Percentiles rank a stretch among this genome's conserved stretches.
These are phyloP conservation scores for Plasmodium malariae DNA, from an alignment of 169 alveolate genomes.

Conservation along the genomic window DNA sequence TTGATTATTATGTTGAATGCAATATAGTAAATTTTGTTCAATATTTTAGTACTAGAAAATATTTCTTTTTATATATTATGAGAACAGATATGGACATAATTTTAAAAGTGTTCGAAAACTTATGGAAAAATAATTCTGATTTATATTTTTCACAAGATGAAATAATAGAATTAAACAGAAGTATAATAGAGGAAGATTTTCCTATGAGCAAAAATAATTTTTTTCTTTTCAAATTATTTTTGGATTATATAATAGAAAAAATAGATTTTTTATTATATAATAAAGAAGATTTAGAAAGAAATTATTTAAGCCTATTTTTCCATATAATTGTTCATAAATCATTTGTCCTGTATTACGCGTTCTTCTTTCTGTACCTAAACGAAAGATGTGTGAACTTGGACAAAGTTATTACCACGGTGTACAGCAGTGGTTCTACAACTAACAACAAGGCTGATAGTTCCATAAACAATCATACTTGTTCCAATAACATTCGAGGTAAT, in stretches of 20 bases:
- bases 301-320: conserved; percentile 58
- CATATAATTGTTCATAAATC: conserved; percentile 57
- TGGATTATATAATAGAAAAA: conserved; percentile 66
- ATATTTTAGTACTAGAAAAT: conserved; percentile 32
- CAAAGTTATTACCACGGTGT: background rate
- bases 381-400: conserved; percentile 13
- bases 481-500: background rate
- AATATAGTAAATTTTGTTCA: conserved; percentile 31
- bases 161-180: conserved; percentile 40
- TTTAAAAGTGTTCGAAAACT: conserved; percentile 26
- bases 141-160: conserved; percentile 70
- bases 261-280: conserved; percentile 58
- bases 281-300: conserved; percentile 74
- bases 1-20: conserved; percentile 63
- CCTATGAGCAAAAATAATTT: conserved; percentile 36
- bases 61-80: conserved; percentile 26
- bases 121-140: background rate
- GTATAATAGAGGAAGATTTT: conserved; percentile 36
- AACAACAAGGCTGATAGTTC: background rate
- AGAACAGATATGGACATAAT: conserved; percentile 43
- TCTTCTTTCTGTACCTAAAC: conserved; percentile 41
- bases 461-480: background rate
- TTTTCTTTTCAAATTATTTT: conserved; percentile 43
- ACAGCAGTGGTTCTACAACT: background rate
- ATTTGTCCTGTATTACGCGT: conserved; percentile 48